Conservation (phyloP, 148 eudicot genomes). For the Polygonum maritimum region DNA sequence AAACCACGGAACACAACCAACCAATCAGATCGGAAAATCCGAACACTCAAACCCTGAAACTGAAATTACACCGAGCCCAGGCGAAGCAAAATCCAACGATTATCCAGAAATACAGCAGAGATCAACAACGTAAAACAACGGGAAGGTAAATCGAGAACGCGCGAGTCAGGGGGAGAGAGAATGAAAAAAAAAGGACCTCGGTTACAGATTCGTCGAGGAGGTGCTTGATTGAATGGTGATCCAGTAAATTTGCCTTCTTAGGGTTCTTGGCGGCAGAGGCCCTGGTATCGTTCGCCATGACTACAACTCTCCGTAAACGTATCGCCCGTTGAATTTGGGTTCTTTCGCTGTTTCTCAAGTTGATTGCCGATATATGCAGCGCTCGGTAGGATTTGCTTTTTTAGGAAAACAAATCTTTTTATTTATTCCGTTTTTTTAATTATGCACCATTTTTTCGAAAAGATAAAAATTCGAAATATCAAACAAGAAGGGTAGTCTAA, state of each 20-base stretch:
- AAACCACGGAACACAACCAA: neutral
- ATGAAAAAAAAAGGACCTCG: conserved; percentile 27
- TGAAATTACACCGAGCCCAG: neutral
- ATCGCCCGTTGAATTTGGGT: neutral
- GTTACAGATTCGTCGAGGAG: conserved; percentile 63
- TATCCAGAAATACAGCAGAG: neutral
- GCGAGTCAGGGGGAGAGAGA: neutral
- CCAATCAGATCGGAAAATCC: conserved; percentile 3
- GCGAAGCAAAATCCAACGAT: neutral
- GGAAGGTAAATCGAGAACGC: neutral
- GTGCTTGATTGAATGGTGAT: conserved; percentile 75
- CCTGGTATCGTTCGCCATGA: conserved; percentile 1
- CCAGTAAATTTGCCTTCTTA: conserved; percentile 62
- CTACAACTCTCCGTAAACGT: neutral
- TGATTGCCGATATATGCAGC: too few relatives aligned
- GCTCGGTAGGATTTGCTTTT: too few relatives aligned
- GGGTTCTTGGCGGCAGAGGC: conserved; percentile 21
- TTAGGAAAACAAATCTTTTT: too few relatives aligned
- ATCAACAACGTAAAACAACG: neutral
- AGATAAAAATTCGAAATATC: too few relatives aligned
- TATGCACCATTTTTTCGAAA: too few relatives aligned
- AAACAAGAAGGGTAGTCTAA: too few relatives aligned
- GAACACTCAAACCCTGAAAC: neutral
- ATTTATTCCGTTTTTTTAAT: too few relatives aligned
- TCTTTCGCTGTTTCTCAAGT: neutral